A percentile compares a stretch with the other conserved stretches of the same genome.
Evolutionary conservation across 228 moss, liverwort and hornwort species (phyloP).

Genomic region (Sphagnum magellanicum): DNA sequence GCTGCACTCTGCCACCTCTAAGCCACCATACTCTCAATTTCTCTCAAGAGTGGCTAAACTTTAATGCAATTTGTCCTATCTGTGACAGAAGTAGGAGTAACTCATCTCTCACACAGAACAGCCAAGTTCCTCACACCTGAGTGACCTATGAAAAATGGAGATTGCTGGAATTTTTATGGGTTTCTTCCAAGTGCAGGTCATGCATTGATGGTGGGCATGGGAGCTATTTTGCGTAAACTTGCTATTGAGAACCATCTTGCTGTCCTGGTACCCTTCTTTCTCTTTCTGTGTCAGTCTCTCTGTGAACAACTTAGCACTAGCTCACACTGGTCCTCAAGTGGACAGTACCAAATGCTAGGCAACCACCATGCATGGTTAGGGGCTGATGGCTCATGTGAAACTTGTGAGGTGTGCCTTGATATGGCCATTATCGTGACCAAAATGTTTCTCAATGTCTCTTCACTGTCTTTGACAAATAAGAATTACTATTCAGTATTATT

Average conservation of each 20-base stretch:
- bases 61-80: too few relatives aligned
- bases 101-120: too few relatives aligned
- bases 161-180: too few relatives aligned
- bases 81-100: too few relatives aligned
- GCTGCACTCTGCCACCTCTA: neutral
- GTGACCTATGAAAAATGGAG: too few relatives aligned
- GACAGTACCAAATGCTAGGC: neutral
- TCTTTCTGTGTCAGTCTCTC: neutral
- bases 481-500: neutral
- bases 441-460: neutral
- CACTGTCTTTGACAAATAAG: neutral
- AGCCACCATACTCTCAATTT: neutral
- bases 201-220: constrained; percentile 72
- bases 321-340: neutral
- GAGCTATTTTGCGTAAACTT: constrained; percentile 54
- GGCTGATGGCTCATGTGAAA: too few relatives aligned
- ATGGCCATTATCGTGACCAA: too few relatives aligned
- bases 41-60: neutral
- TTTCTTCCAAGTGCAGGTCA: constrained; percentile 33
- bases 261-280: constrained; percentile 39
- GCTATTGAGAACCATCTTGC: constrained; percentile 52
- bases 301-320: neutral
- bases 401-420: too few relatives aligned
- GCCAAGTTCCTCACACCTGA: too few relatives aligned
- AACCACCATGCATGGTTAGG: too few relatives aligned